Base-by-base conservation (phyloP, 176 grass and related monocot genomes). In the Lolium perenne region DNA sequence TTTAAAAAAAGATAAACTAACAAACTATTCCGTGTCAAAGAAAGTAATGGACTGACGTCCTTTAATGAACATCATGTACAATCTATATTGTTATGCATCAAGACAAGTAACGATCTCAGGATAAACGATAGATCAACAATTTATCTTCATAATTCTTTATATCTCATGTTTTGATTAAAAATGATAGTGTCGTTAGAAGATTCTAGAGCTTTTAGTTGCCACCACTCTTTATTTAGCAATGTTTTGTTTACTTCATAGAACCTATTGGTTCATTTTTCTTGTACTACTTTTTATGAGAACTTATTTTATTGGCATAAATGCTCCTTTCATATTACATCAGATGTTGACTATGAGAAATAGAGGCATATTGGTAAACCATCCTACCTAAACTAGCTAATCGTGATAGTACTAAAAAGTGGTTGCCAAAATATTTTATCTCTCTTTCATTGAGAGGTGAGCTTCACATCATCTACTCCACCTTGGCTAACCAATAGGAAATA, bases 251-350 rank as follows among this genome's bases (percentile, higher is more conserved):
- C 46, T 25, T 50, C 64, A 74, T 29, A 29, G 9, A 26, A 50
- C 3, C 7, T 74, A 29, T 50, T 8, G 22, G 17, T 73, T 23
- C 47, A 12, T 16, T 17, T 1, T 8, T 75, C 8, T 35, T 35
- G 0, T 35, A 35, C 13, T 13, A 26, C 15, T 26, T 6, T 74
- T 16, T 47, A 50, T 25, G 46, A 25, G 45, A 49, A 74, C 20
- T 74, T 74, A 74, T 48, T 75, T 74, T 32, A 75, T 18, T 53
- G 23, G 51, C 26, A 11, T 32, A 54, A 14, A 54, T 76, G 48
- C 54, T 51, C 25, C 23, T 54, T 76, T 76, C 73, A 18, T 76
- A 76, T 35, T 35, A 16, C 73, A 54, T 54, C 14, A 18, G 14
- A 54, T 32, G 23, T 76, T 35, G 73, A 54, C 23, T 54, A 76